phyloP scores from a whole-genome alignment of 805 yeast species.

The Ogataea sp. region DNA sequence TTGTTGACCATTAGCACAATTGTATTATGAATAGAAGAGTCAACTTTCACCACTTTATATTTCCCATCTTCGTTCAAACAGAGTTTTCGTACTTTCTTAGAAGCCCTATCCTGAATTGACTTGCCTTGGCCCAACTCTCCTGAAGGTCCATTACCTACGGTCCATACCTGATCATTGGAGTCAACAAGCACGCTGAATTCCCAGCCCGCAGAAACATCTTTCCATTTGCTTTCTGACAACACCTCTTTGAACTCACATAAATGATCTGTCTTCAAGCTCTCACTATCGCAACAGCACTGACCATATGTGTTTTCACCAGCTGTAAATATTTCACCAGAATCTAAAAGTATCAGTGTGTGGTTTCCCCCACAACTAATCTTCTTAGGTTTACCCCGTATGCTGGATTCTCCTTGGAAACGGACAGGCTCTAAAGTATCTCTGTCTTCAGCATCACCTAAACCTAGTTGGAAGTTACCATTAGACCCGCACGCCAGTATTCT shows the following conservation, averaged over 20 bases:
- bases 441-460: constrained; percentile 50
- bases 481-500: constrained; percentile 64
- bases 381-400: constrained; percentile 18
- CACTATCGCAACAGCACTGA: constrained; percentile 47
- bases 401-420: not conserved
- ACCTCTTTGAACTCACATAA: not conserved
- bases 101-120: constrained; percentile 4
- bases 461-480: constrained; percentile 74
- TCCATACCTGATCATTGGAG: constrained; percentile 30
- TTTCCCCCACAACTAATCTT: constrained; percentile 77
- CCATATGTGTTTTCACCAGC: constrained; percentile 53
- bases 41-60: constrained; percentile 3
- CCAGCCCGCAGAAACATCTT: constrained; percentile 68
- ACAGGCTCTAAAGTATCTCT: constrained; percentile 18
- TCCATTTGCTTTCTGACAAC: constrained; percentile 25
- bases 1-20: constrained; percentile 33
- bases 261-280: not conserved
- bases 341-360: constrained; percentile 59
- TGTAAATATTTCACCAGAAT: constrained; percentile 44
- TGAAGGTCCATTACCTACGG: constrained; percentile 55
- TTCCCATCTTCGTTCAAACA: not conserved
- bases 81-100: not conserved
- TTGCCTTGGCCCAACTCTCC: constrained; percentile 67
- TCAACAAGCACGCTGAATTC: constrained; percentile 53
- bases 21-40: constrained; percentile 39